Evolutionary conservation across 805 yeast species (phyloP).

Genomic region (Wickerhamiella shivajii): DNA sequence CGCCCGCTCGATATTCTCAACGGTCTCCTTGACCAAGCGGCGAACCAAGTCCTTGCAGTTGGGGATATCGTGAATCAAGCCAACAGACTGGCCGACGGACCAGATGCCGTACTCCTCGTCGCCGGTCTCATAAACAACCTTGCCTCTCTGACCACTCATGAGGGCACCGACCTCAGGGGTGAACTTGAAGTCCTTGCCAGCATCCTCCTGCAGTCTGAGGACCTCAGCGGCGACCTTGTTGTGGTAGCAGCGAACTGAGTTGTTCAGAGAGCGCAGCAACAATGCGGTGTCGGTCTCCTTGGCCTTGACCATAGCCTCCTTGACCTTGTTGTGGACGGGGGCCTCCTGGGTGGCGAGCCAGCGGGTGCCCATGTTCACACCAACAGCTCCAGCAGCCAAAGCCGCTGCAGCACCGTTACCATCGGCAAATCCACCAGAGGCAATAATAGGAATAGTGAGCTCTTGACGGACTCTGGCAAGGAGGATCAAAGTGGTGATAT

Average conservation of each 20-base stretch:
- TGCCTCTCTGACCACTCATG: slow-evolving; percentile 22
- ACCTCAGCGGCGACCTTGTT: slow-evolving; percentile 21
- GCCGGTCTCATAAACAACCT: slow-evolving; percentile 20
- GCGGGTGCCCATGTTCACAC: slow-evolving; percentile 25
- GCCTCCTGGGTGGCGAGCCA: slow-evolving; percentile 23
- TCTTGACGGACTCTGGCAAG: slow-evolving; percentile 20
- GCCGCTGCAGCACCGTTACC: slow-evolving; percentile 25
- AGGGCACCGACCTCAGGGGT: slow-evolving; percentile 16
- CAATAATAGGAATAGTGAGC: slow-evolving; percentile 22
- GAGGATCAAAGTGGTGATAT: slow-evolving; percentile 19
- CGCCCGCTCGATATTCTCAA: slow-evolving; percentile 5
- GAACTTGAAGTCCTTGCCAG: slow-evolving; percentile 15
- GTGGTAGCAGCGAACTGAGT: slow-evolving; percentile 20
- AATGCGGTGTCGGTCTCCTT: slow-evolving; percentile 21
- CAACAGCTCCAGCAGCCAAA: slow-evolving; percentile 21
- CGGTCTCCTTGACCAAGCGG: slow-evolving; percentile 19
- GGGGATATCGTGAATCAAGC: slow-evolving; percentile 22
- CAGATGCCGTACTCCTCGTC: slow-evolving; percentile 22
- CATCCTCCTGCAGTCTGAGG: slow-evolving; percentile 16
- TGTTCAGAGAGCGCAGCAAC: slow-evolving; percentile 20
- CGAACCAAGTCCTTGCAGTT: slow-evolving; percentile 20
- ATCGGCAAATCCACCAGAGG: slow-evolving; percentile 24
- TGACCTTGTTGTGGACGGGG: slow-evolving; percentile 20
- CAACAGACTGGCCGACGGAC: slow-evolving; percentile 22
- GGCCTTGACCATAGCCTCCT: slow-evolving; percentile 15